Percentiles rank a stretch among this genome's conserved stretches.
phyloP scores from a whole-genome alignment of 179 eudicot genomes.

The Actinidia polygama region DNA sequence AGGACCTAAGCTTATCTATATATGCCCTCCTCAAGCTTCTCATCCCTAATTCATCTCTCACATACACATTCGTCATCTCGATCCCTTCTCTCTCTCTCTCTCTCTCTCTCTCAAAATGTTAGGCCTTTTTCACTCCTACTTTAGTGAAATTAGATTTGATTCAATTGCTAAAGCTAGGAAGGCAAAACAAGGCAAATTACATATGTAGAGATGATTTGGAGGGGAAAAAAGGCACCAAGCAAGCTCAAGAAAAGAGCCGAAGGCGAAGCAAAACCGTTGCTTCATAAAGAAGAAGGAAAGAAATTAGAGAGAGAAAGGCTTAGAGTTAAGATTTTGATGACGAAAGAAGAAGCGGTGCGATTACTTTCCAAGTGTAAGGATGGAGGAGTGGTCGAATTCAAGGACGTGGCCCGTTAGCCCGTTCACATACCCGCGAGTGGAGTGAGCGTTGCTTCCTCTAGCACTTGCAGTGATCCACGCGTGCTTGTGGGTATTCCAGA shows the following conservation, averaged over 20 bases:
- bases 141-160: background rate
- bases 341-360: slow-evolving; percentile 30
- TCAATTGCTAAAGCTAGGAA: background rate
- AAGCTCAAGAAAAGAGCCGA: background rate
- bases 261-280: background rate
- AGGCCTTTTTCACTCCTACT: background rate
- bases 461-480: background rate
- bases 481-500: background rate
- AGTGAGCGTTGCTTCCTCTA: slow-evolving; percentile 5
- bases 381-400: slow-evolving; percentile 26
- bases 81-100: background rate
- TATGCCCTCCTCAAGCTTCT: background rate
- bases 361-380: slow-evolving; percentile 21
- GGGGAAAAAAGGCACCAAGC: background rate
- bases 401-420: slow-evolving; percentile 28
- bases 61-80: background rate
- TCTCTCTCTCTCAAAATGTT: slow-evolving; percentile 18
- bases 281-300: background rate
- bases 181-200: background rate
- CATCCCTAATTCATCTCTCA: background rate
- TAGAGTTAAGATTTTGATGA: slow-evolving; percentile 29
- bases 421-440: slow-evolving; percentile 22
- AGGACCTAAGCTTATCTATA: background rate
- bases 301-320: background rate
- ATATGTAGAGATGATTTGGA: slow-evolving; percentile 8